Conservation (phyloP, 768 basidiomycete species). For the Collybiopsis confluens region DNA sequence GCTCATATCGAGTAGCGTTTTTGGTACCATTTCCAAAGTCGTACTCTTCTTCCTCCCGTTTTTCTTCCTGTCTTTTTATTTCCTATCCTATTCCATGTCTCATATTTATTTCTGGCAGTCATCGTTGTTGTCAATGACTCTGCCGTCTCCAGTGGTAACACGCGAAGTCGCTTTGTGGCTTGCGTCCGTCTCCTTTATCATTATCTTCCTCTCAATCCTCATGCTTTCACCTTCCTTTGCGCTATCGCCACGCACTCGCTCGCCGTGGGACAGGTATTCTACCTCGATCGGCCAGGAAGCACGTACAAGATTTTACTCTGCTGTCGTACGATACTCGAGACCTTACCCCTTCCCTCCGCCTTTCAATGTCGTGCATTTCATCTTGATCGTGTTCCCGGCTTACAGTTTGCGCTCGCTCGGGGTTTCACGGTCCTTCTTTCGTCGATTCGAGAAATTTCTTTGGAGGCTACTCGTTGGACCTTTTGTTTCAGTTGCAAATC, state of each 20-base stretch:
- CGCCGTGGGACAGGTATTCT: conserved; percentile 49
- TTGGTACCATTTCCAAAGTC: conserved; percentile 32
- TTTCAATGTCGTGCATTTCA: conserved; percentile 38
- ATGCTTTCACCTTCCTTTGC: conserved; percentile 21
- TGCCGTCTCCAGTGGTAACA: conserved; percentile 43
- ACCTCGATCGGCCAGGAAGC: conserved; percentile 36
- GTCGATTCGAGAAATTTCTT: conserved; percentile 24
- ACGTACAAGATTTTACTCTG: conserved; percentile 33
- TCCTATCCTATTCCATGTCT: conserved; percentile 45
- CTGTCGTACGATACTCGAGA: conserved; percentile 30
- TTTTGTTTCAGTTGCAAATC: conserved; percentile 23
- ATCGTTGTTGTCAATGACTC: conserved; percentile 7
- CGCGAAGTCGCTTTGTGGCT: conserved; percentile 39
- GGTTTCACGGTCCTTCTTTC: conserved; percentile 11
- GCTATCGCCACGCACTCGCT: conserved; percentile 1
- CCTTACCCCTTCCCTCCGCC: conserved; percentile 47
- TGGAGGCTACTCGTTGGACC: conserved; percentile 43
- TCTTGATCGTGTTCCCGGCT: conserved; percentile 20
- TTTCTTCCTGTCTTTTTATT: conserved; percentile 35
- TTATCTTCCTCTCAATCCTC: conserved; percentile 31
- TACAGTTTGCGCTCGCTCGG: conserved; percentile 16
- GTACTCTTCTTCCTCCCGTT: conserved; percentile 46
- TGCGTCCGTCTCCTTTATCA: conserved; percentile 24
- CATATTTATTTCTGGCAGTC: conserved; percentile 29
- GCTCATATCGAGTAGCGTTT: conserved; percentile 35